Conservation (phyloP, 2,329 filamentous ascomycete genomes). For the Simplicillium aogashimaense region DNA sequence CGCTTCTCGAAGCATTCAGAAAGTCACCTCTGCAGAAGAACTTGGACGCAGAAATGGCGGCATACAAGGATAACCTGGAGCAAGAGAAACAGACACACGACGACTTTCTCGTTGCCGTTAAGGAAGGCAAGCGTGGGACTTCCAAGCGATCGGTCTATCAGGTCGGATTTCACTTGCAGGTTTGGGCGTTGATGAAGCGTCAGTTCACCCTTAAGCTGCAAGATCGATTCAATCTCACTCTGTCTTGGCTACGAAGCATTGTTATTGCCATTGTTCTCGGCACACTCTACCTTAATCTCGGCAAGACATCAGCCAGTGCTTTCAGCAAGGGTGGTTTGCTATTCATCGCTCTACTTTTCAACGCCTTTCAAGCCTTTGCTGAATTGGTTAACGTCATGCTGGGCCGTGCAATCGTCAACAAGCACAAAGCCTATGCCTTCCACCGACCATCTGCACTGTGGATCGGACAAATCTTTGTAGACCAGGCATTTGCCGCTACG, state of each 20-base stretch:
- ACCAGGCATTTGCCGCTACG: slow-evolving; percentile 59
- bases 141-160: slow-evolving; percentile 72
- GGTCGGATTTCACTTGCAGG: slow-evolving; percentile 72
- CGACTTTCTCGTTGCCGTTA: slow-evolving; percentile 67
- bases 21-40: slow-evolving; percentile 48
- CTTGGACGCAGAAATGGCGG: slow-evolving; percentile 55
- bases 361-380: slow-evolving; percentile 77
- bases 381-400: slow-evolving; percentile 69
- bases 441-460: slow-evolving; percentile 74
- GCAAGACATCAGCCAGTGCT: slow-evolving; percentile 55
- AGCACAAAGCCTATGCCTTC: slow-evolving; percentile 76
- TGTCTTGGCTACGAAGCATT: slow-evolving; percentile 60
- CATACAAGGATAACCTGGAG: slow-evolving; percentile 55
- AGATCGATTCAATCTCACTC: slow-evolving; percentile 65
- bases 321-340: slow-evolving; percentile 76
- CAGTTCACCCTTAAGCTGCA: slow-evolving; percentile 82
- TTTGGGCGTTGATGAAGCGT: slow-evolving; percentile 74
- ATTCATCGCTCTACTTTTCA: slow-evolving; percentile 73
- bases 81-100: slow-evolving; percentile 59
- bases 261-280: slow-evolving; percentile 71
- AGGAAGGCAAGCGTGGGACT: slow-evolving; percentile 67
- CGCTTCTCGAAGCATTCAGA: slow-evolving; percentile 60
- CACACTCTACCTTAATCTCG: slow-evolving; percentile 66
- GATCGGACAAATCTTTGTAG: slow-evolving; percentile 74
- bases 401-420: slow-evolving; percentile 69